These are phyloP conservation scores for Mayamaea pseudoterrestris DNA, from an alignment of 108 stramenopile species.

Conservation along the genomic window DNA sequence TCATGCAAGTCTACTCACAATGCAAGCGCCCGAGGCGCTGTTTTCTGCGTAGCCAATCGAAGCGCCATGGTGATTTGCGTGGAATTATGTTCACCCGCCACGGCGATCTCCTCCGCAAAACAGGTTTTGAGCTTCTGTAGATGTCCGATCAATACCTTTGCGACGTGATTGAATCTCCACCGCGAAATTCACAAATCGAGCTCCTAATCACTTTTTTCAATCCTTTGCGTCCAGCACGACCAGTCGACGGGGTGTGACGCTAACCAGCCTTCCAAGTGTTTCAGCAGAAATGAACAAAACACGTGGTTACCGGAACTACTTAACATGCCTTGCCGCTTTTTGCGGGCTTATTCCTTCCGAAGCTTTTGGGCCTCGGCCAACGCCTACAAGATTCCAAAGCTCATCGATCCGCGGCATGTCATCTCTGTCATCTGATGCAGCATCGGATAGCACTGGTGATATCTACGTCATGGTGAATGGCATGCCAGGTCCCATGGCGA, in stretches of 20 bases:
- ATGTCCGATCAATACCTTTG: background rate
- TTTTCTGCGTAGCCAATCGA: background rate
- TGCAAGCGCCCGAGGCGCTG: background rate
- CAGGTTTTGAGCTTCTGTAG: background rate
- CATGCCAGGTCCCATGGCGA: conserved; percentile 93
- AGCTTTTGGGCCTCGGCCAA: no score
- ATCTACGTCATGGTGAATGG: conserved; percentile 81
- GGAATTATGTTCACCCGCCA: background rate
- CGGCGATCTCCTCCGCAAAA: background rate
- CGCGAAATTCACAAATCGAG: background rate
- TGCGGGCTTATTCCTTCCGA: no score
- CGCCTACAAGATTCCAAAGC: no score
- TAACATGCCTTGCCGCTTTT: no score
- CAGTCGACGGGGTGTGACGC: no score
- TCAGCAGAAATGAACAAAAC: no score
- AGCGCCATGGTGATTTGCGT: background rate
- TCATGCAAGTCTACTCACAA: no score
- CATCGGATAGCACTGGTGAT: conserved; percentile 1
- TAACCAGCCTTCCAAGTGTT: no score
- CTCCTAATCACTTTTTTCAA: background rate
- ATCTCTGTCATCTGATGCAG: background rate
- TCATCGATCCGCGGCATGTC: background rate
- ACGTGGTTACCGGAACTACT: no score
- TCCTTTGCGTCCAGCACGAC: background rate
- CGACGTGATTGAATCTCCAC: background rate